A percentile compares a stretch with the other conserved stretches of the same genome.
Conservation (phyloP, 208 protist species). For the Trypanosoma melophagium region DNA sequence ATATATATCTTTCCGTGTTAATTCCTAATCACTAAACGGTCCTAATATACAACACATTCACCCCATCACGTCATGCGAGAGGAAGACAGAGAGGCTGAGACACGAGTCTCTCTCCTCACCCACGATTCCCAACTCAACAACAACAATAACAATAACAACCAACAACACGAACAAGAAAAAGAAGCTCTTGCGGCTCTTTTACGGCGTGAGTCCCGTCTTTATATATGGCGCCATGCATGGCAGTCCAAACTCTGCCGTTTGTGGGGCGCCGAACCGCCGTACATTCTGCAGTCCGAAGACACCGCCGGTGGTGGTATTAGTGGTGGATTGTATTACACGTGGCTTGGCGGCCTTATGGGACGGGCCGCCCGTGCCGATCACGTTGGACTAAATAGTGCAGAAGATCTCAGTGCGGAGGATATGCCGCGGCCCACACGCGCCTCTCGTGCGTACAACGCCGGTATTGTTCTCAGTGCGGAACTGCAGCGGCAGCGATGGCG, state of each 20-base stretch:
- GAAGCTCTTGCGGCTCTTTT: too few species aligned
- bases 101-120: neutral
- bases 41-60: too few species aligned
- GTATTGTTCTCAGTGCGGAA: constrained; percentile 19
- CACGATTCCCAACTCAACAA: neutral
- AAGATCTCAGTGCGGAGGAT: constrained; percentile 29
- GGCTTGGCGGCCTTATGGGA: constrained; percentile 36
- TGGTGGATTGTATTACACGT: constrained; percentile 35
- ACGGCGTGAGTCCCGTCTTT: too few species aligned
- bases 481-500: constrained; percentile 31
- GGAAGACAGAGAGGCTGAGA: neutral
- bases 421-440: constrained; percentile 27
- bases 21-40: too few species aligned
- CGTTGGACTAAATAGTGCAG: too few species aligned
- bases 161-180: neutral
- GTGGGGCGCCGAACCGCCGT: constrained; percentile 30
- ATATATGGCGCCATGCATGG: neutral
- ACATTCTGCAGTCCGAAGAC: constrained; percentile 32
- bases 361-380: constrained; percentile 33
- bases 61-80: too few species aligned
- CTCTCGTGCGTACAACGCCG: constrained; percentile 28
- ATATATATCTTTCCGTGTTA: too few species aligned
- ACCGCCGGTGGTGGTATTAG: constrained; percentile 12
- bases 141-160: neutral
- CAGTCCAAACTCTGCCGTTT: neutral